Conservation (phyloP, 805 yeast genomes). For the Yamadazyma tumulicola region DNA sequence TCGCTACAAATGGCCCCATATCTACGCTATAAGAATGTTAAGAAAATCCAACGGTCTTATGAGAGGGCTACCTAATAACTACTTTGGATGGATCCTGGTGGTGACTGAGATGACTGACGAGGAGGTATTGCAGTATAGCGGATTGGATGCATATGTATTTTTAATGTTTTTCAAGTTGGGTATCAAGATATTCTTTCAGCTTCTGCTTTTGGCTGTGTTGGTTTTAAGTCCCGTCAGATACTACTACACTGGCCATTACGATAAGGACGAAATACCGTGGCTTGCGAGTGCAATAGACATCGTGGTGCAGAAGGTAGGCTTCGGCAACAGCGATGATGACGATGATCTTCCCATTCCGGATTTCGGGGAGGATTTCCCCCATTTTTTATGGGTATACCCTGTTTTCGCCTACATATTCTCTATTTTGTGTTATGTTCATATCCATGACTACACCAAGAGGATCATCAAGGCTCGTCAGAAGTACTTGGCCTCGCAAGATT, state of each 20-base stretch:
- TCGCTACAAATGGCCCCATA: conserved; percentile 53
- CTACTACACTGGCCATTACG: conserved; percentile 42
- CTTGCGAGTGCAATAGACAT: conserved; percentile 1
- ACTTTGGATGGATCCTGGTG: conserved; percentile 47
- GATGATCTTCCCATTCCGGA: conserved; percentile 16
- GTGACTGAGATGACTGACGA: conserved; percentile 65
- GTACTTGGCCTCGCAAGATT: conserved; percentile 56
- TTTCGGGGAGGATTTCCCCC: conserved; percentile 34
- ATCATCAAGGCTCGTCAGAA: conserved; percentile 53
- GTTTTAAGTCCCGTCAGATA: conserved; percentile 37
- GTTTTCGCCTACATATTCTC: conserved; percentile 56
- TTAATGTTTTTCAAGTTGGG: conserved; percentile 56
- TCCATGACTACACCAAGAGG: conserved; percentile 45
- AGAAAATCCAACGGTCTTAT: conserved; percentile 38
- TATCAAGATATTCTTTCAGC: conserved; percentile 60
- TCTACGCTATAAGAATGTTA: conserved; percentile 54
- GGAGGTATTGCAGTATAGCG: conserved; percentile 81
- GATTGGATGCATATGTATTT: conserved; percentile 77
- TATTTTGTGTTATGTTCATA: conserved; percentile 40
- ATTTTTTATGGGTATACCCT: conserved; percentile 51
- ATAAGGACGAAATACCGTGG: conserved; percentile 32
- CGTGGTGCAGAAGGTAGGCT: conserved; percentile 1
- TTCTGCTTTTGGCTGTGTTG: conserved; percentile 55
- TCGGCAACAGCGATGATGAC: conserved; percentile 1
- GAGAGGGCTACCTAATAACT: conserved; percentile 41